phyloP scores from a whole-genome alignment of 2,329 filamentous ascomycete species.

The Paecilomyces variotii region DNA sequence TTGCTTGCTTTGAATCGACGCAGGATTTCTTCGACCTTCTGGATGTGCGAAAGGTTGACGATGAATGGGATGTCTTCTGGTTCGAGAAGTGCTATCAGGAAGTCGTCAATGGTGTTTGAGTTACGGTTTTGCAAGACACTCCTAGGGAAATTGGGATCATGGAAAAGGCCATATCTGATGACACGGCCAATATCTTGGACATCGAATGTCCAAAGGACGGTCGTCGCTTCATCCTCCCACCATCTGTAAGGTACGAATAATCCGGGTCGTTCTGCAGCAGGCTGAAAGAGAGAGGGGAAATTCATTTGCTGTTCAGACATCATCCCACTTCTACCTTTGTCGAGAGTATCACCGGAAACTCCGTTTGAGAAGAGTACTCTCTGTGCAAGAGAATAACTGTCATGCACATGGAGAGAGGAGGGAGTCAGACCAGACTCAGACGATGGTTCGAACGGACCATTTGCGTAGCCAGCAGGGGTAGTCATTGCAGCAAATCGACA shows the following conservation, averaged over 20 bases:
- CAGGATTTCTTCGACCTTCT: slow-evolving; percentile 34
- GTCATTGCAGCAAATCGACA: slow-evolving; percentile 2
- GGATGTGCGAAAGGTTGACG: slow-evolving; percentile 22
- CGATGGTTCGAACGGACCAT: slow-evolving; percentile 1
- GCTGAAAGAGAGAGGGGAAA: slow-evolving; percentile 24
- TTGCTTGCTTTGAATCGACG: slow-evolving; percentile 19
- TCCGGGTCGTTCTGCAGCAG: slow-evolving; percentile 21
- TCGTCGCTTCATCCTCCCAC: slow-evolving; percentile 35
- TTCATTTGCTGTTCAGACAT: slow-evolving; percentile 11
- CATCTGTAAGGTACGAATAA: slow-evolving; percentile 27
- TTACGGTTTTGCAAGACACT: slow-evolving; percentile 25
- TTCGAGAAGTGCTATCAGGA: slow-evolving; percentile 22
- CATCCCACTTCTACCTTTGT: slow-evolving; percentile 1
- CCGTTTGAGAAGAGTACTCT: neutral
- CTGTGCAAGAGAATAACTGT: slow-evolving; percentile 7
- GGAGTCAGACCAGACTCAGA: neutral
- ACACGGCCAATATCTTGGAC: slow-evolving; percentile 28
- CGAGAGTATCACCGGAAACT: slow-evolving; percentile 2
- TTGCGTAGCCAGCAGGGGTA: slow-evolving; percentile 2
- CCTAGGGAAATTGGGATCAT: slow-evolving; percentile 27
- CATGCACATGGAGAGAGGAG: neutral
- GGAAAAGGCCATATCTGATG: slow-evolving; percentile 31
- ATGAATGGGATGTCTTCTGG: slow-evolving; percentile 19
- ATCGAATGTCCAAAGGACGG: slow-evolving; percentile 32
- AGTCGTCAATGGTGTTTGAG: slow-evolving; percentile 22